Percentiles rank a stretch among this genome's conserved stretches.
Evolutionary conservation across 2,329 filamentous ascomycete genomes (phyloP).

Genomic region (Ophioceras dolichostomum): DNA sequence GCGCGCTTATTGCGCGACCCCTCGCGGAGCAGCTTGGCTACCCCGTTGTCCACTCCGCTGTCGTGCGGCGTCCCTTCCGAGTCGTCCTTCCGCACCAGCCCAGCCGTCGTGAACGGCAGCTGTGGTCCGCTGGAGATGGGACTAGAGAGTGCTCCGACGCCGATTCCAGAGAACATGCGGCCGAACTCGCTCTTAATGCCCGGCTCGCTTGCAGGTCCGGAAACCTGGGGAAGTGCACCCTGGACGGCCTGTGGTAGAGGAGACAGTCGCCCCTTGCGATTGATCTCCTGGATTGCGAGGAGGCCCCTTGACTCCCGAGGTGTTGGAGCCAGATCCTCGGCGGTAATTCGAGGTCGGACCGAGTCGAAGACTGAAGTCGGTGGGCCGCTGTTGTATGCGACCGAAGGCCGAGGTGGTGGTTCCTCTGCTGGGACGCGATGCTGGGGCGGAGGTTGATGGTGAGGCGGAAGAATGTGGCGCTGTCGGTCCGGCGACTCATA

Average conservation of each 20-base stretch:
- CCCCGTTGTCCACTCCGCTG: constrained; percentile 27
- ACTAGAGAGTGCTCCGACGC: constrained; percentile 38
- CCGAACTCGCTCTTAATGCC: constrained; percentile 93
- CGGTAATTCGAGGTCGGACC: constrained; percentile 24
- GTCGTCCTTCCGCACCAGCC: constrained; percentile 40
- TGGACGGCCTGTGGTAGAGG: constrained; percentile 89
- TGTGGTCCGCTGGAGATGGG: constrained; percentile 30
- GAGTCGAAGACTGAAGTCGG: constrained; percentile 25
- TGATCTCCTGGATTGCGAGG: constrained; percentile 69
- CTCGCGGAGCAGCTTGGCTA: constrained; percentile 18
- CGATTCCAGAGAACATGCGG: constrained; percentile 91
- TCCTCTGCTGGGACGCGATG: constrained; percentile 27
- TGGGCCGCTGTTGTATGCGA: constrained; percentile 32
- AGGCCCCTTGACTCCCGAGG: constrained; percentile 46
- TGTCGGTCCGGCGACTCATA: constrained; percentile 41
- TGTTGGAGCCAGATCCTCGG: constrained; percentile 43
- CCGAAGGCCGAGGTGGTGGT: constrained; percentile 33
- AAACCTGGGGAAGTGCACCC: constrained; percentile 71
- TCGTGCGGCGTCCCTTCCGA: constrained; percentile 31
- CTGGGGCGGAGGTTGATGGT: constrained; percentile 19
- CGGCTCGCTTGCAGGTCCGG: constrained; percentile 69
- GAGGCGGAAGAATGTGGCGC: constrained; percentile 25
- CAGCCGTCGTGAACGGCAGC: constrained; percentile 32
- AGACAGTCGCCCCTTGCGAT: constrained; percentile 72
- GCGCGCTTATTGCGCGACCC: constrained; percentile 45